Evolutionary conservation across 768 basidiomycete species (phyloP).

Genomic region (Coprinopsis marcescibilis): DNA sequence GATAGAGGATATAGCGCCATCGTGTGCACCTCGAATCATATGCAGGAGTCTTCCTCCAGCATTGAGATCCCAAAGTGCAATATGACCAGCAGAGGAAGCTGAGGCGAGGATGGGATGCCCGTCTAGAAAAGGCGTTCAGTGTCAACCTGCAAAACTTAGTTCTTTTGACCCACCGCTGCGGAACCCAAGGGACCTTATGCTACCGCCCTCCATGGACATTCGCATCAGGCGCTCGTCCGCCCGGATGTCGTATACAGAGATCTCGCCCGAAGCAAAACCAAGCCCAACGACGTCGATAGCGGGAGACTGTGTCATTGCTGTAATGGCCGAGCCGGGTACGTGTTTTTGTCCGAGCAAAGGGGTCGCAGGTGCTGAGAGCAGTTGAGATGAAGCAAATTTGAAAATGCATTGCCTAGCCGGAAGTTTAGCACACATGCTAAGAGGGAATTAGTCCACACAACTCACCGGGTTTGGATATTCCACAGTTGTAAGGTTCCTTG

Average conservation of each 20-base stretch:
- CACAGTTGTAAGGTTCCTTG: constrained; percentile 87
- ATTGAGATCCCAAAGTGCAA: constrained; percentile 92
- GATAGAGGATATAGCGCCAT: constrained; percentile 72
- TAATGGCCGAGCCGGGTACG: constrained; percentile 47
- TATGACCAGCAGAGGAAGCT: constrained; percentile 78
- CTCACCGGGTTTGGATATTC: constrained; percentile 84
- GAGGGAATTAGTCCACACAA: constrained; percentile 7
- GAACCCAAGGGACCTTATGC: constrained; percentile 73
- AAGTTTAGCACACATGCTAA: neutral
- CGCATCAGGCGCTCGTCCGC: constrained; percentile 85
- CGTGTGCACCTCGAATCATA: constrained; percentile 84
- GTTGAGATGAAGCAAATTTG: constrained; percentile 53
- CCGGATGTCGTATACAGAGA: constrained; percentile 85
- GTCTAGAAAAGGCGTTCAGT: constrained; percentile 39
- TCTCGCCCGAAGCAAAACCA: constrained; percentile 82
- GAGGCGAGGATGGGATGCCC: constrained; percentile 86
- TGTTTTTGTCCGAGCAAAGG: constrained; percentile 19
- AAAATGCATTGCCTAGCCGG: constrained; percentile 76
- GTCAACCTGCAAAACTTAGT: neutral
- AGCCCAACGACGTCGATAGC: constrained; percentile 96
- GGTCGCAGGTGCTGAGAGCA: constrained; percentile 38
- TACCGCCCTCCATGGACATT: constrained; percentile 87
- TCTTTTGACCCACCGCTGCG: constrained; percentile 60
- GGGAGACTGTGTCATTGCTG: constrained; percentile 81
- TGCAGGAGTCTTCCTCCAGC: constrained; percentile 78